Base-by-base conservation (phyloP, 2,329 filamentous ascomycete genomes). In the Pezicula carpinea region DNA sequence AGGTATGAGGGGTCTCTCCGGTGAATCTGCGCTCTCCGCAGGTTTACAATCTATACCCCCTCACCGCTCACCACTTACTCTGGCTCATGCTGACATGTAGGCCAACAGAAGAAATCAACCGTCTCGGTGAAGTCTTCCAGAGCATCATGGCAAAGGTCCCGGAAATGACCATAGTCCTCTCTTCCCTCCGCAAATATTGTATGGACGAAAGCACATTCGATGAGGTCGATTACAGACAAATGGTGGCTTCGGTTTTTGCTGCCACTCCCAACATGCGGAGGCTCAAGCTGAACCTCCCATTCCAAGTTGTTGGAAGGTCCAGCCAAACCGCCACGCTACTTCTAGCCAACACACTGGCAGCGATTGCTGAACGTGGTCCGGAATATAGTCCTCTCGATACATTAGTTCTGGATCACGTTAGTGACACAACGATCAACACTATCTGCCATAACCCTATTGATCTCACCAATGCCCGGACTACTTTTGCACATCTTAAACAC, bases 371-470 rank as follows among this genome's bases (percentile, higher is more conserved):
- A 23, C 67, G 75, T 6, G 65, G 68, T 1, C 69, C 74, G 46
- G 73, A 74, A 46, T 67, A 69, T 43, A 61, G 62, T 26, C 47
- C 58, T 3, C 64, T 79, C 4, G 67, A 70, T 52, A 69, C 69
- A 0, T 58, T 79, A 33, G 73, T 77, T 1, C 52, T 79, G 3
- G 75, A 78, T 49, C 74, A 76, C 43, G 61, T 78, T 42, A 71
- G 69, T 6, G 74, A 77, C 50, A 65, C 68, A 7, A 68, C 73
- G 15, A 59, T 77, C 19, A 69, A 70, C 13, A 68, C 69, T 43
- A 66, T 79, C 3, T 76, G 71, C 68, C 67, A 70, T 49, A 78
- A 77, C 51, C 75, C 72, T 1, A 69, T 68, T 43, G 75, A 78
- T 52, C 65, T 77, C 13, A 62, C 61, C 53, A 77, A 78, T 53